These are phyloP conservation scores for Infundibulicybe gibba DNA, from an alignment of 768 basidiomycete genomes.

Conservation along the genomic window DNA sequence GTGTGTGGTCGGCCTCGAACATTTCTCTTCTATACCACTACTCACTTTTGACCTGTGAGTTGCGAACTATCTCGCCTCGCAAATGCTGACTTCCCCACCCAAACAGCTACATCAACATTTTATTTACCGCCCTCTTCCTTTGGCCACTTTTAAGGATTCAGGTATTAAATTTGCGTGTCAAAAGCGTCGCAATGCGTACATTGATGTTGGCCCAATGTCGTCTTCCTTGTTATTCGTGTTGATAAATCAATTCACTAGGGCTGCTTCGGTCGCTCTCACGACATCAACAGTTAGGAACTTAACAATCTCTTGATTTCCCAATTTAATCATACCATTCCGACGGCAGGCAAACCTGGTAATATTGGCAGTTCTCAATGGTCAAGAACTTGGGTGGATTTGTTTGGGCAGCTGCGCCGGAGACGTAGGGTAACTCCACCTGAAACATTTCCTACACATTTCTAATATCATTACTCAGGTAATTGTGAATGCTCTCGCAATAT, in stretches of 20 bases:
- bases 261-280: slow-evolving; percentile 36
- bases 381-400: slow-evolving; percentile 46
- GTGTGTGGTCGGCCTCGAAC: slow-evolving; percentile 45
- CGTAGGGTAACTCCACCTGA: slow-evolving; percentile 15
- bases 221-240: background rate
- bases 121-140: slow-evolving; percentile 36
- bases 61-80: too few species aligned
- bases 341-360: slow-evolving; percentile 36
- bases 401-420: slow-evolving; percentile 32
- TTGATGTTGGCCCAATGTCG: slow-evolving; percentile 25
- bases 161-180: slow-evolving; percentile 26
- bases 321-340: background rate
- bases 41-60: slow-evolving; percentile 45
- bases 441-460: background rate
- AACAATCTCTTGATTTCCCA: background rate
- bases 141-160: slow-evolving; percentile 37
- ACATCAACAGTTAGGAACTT: slow-evolving; percentile 35
- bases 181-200: slow-evolving; percentile 35
- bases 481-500: slow-evolving; percentile 42
- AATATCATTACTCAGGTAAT: slow-evolving; percentile 28
- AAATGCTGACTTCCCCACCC: too few species aligned
- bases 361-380: slow-evolving; percentile 41
- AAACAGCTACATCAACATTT: too few species aligned
- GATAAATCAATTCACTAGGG: slow-evolving; percentile 5
- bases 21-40: slow-evolving; percentile 36